Conservation (phyloP, 176 grass and related monocot genomes). For the Aegilops tauschii region DNA sequence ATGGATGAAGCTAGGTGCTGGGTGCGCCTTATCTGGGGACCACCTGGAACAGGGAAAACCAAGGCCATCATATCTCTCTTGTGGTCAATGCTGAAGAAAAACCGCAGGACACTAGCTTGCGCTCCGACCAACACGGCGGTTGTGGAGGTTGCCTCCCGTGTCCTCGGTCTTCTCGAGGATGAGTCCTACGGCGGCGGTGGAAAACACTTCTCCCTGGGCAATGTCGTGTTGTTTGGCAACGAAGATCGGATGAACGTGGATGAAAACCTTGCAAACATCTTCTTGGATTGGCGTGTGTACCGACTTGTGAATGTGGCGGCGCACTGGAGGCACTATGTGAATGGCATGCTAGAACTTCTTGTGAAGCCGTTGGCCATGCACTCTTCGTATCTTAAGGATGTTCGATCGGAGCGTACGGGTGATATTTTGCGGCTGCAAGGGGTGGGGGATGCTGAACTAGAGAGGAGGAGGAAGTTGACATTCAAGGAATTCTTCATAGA, state of each 20-base stretch:
- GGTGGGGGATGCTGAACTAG: not conserved
- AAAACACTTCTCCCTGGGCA: not conserved
- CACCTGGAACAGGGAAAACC: conserved; percentile 71
- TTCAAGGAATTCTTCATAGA: not conserved
- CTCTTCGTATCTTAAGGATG: too few relatives aligned
- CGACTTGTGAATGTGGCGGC: not conserved
- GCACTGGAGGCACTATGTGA: too few relatives aligned
- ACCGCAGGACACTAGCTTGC: conserved; percentile 27
- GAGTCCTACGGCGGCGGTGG: too few relatives aligned
- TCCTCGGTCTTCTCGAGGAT: conserved; percentile 22
- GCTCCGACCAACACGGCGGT: conserved; percentile 65
- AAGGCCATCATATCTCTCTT: conserved; percentile 47
- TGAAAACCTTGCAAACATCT: conserved; percentile 35
- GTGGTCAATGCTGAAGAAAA: not conserved
- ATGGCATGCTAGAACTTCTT: not conserved
- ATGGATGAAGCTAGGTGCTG: not conserved
- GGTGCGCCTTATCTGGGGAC: conserved; percentile 64
- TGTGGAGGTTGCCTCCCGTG: conserved; percentile 40
- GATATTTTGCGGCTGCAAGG: not conserved
- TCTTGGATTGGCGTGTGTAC: conserved; percentile 50
- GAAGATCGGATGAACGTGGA: conserved; percentile 30
- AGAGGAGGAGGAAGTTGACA: not conserved
- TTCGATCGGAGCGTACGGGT: too few relatives aligned
- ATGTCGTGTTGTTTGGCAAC: conserved; percentile 61
- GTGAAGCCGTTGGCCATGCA: too few relatives aligned